Percentiles rank a stretch among this genome's conserved stretches.
phyloP scores from a whole-genome alignment of 2,329 filamentous ascomycete species.

The Cercospora zeae-maydis region DNA sequence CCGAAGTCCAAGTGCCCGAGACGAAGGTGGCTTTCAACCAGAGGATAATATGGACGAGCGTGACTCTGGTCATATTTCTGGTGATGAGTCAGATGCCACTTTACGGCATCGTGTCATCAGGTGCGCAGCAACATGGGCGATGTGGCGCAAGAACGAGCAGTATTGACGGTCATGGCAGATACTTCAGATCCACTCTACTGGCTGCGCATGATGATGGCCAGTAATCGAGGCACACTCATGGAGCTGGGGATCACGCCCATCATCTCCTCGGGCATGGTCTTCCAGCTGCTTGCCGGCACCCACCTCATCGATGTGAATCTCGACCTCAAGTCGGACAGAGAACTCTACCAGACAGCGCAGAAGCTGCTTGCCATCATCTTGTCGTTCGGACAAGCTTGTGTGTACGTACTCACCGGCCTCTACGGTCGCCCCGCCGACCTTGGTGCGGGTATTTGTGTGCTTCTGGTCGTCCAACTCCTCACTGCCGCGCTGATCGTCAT shows the following conservation, averaged over 20 bases:
- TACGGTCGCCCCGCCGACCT: conserved; percentile 96
- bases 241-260: conserved; percentile 73
- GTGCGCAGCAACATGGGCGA: conserved; percentile 24
- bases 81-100: conserved; percentile 99
- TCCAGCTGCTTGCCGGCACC: conserved; percentile 97
- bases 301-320: conserved; percentile 99
- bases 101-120: conserved; percentile 97
- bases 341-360: conserved; percentile 99
- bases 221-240: conserved; percentile 62
- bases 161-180: conserved; percentile 35
- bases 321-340: conserved; percentile 98
- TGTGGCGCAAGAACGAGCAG: conserved; percentile 11
- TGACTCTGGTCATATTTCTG: conserved; percentile 93
- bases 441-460: conserved; percentile 95
- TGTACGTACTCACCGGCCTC: conserved; percentile 96
- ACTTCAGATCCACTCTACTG: conserved; percentile 99
- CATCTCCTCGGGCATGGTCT: conserved; percentile 99
- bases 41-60: conserved; percentile 53
- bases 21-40: conserved; percentile 99
- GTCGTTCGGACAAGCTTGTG: conserved; percentile 93
- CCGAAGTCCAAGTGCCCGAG: conserved; percentile 97
- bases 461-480: conserved; percentile 95
- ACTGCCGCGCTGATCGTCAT: conserved; percentile 98
- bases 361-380: conserved; percentile 96
- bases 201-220: conserved; percentile 99